phyloP scores from a whole-genome alignment of 352 stramenopile species.

The Globisporangium barbulae region DNA sequence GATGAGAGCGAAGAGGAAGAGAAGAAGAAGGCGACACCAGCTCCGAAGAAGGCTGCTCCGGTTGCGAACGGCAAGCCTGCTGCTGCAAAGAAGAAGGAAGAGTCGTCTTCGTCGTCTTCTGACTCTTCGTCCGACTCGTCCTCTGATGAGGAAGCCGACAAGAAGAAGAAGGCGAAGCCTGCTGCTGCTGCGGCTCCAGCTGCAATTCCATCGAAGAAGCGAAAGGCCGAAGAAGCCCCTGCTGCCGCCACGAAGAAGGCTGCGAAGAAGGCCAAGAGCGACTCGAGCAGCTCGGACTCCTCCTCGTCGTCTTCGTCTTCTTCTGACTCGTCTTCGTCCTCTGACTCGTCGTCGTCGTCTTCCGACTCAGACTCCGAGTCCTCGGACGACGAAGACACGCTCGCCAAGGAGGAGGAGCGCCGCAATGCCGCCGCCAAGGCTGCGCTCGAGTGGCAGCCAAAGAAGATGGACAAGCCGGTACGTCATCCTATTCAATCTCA shows the following conservation, averaged over 20 bases:
- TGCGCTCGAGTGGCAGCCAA: slow-evolving; percentile 89
- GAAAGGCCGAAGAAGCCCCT: slow-evolving; percentile 39
- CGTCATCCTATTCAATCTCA: slow-evolving; percentile 5
- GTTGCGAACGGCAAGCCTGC: slow-evolving; percentile 18
- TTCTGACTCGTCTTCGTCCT: slow-evolving; percentile 43
- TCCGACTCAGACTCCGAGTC: slow-evolving; percentile 35
- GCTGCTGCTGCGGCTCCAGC: slow-evolving; percentile 18
- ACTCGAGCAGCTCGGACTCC: slow-evolving; percentile 40
- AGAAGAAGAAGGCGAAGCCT: slow-evolving; percentile 25
- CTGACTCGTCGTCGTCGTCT: slow-evolving; percentile 24
- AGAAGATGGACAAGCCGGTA: slow-evolving; percentile 72
- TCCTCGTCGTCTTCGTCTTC: slow-evolving; percentile 38
- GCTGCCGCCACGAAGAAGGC: slow-evolving; percentile 19
- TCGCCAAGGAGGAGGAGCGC: slow-evolving; percentile 76
- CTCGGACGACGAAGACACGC: slow-evolving; percentile 48
- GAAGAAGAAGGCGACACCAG: slow-evolving; percentile 19
- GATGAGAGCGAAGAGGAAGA: slow-evolving; percentile 45
- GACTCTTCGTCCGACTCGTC: slow-evolving; percentile 41
- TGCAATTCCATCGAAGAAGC: slow-evolving; percentile 37
- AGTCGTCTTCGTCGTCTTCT: slow-evolving; percentile 29
- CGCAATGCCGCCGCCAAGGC: slow-evolving; percentile 81
- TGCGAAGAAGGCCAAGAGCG: slow-evolving; percentile 37
- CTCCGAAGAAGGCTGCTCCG: slow-evolving; percentile 29
- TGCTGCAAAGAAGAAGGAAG: slow-evolving; percentile 16
- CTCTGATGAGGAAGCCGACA: slow-evolving; percentile 35